A percentile compares a stretch with the other conserved stretches of the same genome.
Conservation (phyloP, 768 basidiomycete genomes). For the Boletus tylopilopsis region DNA sequence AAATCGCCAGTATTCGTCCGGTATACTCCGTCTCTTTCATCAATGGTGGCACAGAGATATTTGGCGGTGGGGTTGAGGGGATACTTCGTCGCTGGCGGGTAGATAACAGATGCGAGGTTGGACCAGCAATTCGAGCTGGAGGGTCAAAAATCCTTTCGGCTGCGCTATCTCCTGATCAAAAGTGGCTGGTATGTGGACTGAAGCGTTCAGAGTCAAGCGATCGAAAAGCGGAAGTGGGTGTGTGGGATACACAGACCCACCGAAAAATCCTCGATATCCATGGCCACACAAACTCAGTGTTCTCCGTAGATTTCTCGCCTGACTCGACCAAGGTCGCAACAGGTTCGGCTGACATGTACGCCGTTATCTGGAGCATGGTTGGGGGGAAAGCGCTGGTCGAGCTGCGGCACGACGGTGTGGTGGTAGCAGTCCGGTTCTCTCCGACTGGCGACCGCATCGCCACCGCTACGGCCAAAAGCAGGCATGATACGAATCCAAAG, state of each 20-base stretch:
- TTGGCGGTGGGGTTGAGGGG: background rate
- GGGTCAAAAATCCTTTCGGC: background rate
- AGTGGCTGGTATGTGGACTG: background rate
- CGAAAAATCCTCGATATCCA: background rate
- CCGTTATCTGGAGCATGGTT: background rate
- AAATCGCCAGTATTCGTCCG: background rate
- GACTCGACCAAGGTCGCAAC: background rate
- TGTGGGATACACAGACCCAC: background rate
- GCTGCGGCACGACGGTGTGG: background rate
- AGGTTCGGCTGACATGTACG: background rate
- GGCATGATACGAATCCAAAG: no score
- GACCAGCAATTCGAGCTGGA: background rate
- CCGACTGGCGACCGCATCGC: background rate
- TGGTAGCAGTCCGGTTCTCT: background rate
- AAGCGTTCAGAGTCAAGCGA: no score
- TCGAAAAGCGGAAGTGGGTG: background rate
- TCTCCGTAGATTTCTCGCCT: background rate
- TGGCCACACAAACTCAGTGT: background rate
- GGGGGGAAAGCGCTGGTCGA: background rate
- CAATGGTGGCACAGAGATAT: background rate
- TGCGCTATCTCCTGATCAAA: background rate
- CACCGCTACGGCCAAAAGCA: no score
- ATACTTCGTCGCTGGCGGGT: background rate
- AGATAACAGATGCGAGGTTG: background rate
- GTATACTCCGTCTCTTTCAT: background rate